Conservation (phyloP, 495 filamentous ascomycete genomes). For the Articulospora tetracladia region DNA sequence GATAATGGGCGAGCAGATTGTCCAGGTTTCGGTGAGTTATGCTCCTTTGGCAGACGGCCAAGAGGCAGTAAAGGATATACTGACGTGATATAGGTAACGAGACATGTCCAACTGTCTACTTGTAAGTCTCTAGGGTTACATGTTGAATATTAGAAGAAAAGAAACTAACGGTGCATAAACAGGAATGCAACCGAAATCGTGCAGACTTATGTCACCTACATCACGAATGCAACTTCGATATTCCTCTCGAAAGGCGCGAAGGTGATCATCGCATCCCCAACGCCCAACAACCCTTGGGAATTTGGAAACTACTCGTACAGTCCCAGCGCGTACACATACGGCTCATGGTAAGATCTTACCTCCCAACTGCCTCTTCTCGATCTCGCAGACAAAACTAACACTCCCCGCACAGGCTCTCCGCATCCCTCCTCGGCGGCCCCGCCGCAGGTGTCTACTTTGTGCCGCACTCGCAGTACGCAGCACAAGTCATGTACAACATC, state of each 20-base stretch:
- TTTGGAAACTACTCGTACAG: constrained; percentile 40
- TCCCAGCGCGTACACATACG: constrained; percentile 46
- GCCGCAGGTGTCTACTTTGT: constrained; percentile 43
- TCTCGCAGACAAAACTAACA: no score
- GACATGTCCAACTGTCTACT: constrained; percentile 45
- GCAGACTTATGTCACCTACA: constrained; percentile 53
- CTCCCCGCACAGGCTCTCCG: constrained; percentile 7
- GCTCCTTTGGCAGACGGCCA: no score
- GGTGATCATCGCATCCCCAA: constrained; percentile 54
- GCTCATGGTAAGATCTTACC: constrained; percentile 28
- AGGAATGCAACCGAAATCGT: constrained; percentile 51
- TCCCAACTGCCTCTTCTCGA: no score
- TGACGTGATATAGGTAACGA: constrained; percentile 33
- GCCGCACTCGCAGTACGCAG: constrained; percentile 51
- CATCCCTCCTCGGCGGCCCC: constrained; percentile 26
- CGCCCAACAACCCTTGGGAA: constrained; percentile 53
- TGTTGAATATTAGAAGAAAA: neutral
- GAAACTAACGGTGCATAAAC: constrained; percentile 22
- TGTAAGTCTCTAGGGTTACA: constrained; percentile 12
- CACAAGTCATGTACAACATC: constrained; percentile 43
- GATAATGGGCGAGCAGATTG: constrained; percentile 10
- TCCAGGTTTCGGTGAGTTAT: constrained; percentile 1
- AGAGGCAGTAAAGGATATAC: no score
- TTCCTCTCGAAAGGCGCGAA: constrained; percentile 52
- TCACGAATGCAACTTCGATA: constrained; percentile 49